Evolutionary conservation across 176 grass and related monocot species (phyloP), one percentile per base, ranked within the genome.

Genomic region (Oryza meridionalis): DNA sequence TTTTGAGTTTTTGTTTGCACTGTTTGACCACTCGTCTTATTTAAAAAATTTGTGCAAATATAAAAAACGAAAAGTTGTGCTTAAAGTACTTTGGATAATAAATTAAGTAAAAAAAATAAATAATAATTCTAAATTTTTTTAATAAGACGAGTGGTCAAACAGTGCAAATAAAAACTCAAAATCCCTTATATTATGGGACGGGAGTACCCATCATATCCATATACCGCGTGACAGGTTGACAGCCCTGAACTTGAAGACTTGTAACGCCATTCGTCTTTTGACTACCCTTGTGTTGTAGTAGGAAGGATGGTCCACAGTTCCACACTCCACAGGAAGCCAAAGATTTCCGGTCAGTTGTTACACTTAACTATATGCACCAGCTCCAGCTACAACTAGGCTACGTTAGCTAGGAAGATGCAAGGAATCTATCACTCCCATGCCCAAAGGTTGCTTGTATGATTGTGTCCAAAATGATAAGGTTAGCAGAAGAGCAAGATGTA

Each of bases 151-250:
- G n/a, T n/a, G n/a, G n/a, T n/a, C n/a, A n/a, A n/a, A n/a, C n/a
- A n/a, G n/a, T n/a, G n/a, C n/a, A n/a, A n/a, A n/a, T n/a, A n/a
- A n/a, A n/a, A n/a, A n/a, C n/a, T n/a, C n/a, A n/a, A n/a, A n/a
- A n/a, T n/a, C n/a, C n/a, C n/a, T n/a, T n/a, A n/a, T n/a, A n/a
- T n/a, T n/a, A n/a, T n/a, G n/a, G n/a, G n/a, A n/a, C n/a, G n/a
- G n/a, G n/a, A n/a, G 38, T 71, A 31, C 37, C 45, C 49, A 27
- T 5, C 16, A 19, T 65, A 5, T 33, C 12, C 27, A 33, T 16
- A 84, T 59, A 24, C 83, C 33, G 74, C 38, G 82, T 77, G 67
- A 51, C 77, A n/a, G 16, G 15, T 45, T 80, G 62, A 42, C 82
- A 40, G 7, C 14, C 32, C 24, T 17, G 19, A 83, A 66, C 19